Evolutionary conservation across 2,329 filamentous ascomycete species (phyloP).

Genomic region (Talaromyces albobiverticillius): DNA sequence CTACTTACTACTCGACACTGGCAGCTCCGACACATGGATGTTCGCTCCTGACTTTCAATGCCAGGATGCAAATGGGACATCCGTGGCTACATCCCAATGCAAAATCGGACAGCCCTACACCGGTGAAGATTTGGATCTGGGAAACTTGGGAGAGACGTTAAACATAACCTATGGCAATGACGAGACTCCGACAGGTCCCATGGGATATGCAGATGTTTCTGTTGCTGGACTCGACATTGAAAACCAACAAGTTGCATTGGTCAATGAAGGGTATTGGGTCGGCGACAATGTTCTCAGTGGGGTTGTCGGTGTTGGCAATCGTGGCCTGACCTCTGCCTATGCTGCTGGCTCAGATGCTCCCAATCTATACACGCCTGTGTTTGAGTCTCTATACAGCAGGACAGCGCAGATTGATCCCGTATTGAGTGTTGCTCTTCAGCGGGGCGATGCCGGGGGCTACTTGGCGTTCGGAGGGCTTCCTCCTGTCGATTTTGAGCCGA

Average conservation of each 20-base stretch:
- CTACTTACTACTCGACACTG: conserved; percentile 1
- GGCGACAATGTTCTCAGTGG: background rate
- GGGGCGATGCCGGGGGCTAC: background rate
- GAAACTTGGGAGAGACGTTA: background rate
- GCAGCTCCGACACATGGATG: conserved; percentile 7
- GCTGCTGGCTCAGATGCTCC: background rate
- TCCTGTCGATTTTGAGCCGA: background rate
- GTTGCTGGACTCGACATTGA: background rate
- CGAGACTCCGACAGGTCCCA: background rate
- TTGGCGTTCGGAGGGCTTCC: background rate
- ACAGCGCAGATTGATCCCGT: background rate
- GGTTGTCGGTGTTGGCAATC: background rate
- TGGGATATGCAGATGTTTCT: background rate
- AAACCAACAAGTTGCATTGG: background rate
- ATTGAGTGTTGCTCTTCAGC: conserved; percentile 3
- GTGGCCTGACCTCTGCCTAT: background rate
- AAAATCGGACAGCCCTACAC: background rate
- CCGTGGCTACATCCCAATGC: background rate
- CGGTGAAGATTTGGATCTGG: background rate
- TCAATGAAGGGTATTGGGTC: background rate
- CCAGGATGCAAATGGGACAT: background rate
- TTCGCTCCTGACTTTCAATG: conserved; percentile 1
- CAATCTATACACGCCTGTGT: background rate
- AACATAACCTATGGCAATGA: background rate
- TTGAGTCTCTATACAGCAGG: background rate